Evolutionary conservation across 805 yeast species (phyloP).

Genomic region (Candida pseudoglaebosa): DNA sequence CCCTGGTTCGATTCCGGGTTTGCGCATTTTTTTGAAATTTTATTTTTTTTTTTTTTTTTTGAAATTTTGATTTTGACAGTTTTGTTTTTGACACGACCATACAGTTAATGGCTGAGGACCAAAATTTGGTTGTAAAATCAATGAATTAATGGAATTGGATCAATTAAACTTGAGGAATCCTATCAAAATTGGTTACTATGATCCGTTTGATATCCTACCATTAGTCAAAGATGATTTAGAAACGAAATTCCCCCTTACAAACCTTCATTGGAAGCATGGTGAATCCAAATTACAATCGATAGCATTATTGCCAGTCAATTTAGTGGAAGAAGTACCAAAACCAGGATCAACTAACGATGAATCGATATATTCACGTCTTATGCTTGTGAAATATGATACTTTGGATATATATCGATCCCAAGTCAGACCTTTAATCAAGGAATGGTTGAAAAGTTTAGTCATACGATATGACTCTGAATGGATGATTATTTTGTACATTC

Average conservation of each 20-base stretch:
- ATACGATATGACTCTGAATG: slow-evolving; percentile 44
- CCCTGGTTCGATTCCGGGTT: slow-evolving; percentile 14
- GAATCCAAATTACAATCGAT: slow-evolving; percentile 56
- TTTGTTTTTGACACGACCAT: too few relatives aligned
- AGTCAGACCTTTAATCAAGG: slow-evolving; percentile 75
- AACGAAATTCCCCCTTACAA: slow-evolving; percentile 51
- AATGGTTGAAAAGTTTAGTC: slow-evolving; percentile 60
- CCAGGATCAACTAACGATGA: slow-evolving; percentile 10
- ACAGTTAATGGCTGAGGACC: not conserved
- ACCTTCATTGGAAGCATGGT: slow-evolving; percentile 63
- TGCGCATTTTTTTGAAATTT: slow-evolving; percentile 8
- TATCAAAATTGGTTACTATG: slow-evolving; percentile 57
- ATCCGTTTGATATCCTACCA: slow-evolving; percentile 63
- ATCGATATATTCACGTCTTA: slow-evolving; percentile 57
- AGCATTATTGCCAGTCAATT: slow-evolving; percentile 49
- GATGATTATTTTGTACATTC: slow-evolving; percentile 54
- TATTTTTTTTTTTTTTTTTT: too few relatives aligned
- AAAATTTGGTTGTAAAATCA: not conserved
- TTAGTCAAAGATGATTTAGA: slow-evolving; percentile 41
- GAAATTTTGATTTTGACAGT: not conserved
- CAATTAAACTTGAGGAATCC: slow-evolving; percentile 11
- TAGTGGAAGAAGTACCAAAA: slow-evolving; percentile 56
- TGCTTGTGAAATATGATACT: slow-evolving; percentile 63
- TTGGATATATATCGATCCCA: slow-evolving; percentile 74
- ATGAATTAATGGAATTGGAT: slow-evolving; percentile 6